Conservation (phyloP, 805 yeast genomes). For the Torulaspora franciscae region DNA sequence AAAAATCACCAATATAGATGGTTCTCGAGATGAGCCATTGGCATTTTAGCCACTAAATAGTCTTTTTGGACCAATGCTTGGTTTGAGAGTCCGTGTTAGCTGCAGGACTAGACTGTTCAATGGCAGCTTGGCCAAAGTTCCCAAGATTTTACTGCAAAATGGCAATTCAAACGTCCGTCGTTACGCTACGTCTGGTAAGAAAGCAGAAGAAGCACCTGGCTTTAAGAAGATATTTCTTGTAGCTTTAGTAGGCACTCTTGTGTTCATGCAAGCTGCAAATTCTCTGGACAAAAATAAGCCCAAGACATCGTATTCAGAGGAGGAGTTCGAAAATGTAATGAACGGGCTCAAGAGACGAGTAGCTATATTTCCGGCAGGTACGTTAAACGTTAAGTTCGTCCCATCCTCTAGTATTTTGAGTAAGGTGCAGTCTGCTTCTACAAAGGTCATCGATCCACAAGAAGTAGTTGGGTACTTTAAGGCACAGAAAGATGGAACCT, state of each 20-base stretch:
- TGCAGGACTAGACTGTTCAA: neutral
- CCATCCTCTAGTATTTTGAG: conserved; percentile 26
- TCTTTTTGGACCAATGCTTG: neutral
- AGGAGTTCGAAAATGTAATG: conserved; percentile 42
- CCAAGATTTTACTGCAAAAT: neutral
- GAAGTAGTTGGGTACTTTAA: conserved; percentile 46
- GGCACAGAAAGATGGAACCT: conserved; percentile 42
- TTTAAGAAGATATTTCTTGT: conserved; percentile 40
- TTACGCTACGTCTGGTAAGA: conserved; percentile 4
- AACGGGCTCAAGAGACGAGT: conserved; percentile 50
- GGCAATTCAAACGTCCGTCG: neutral
- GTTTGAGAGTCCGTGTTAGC: neutral
- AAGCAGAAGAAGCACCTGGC: conserved; percentile 34
- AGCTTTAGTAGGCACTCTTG: conserved; percentile 43
- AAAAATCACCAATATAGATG: neutral
- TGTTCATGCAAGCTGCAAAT: conserved; percentile 40
- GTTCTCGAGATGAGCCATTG: neutral
- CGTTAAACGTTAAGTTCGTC: conserved; percentile 41
- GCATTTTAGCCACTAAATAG: neutral
- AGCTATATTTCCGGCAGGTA: conserved; percentile 40
- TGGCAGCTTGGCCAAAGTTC: neutral
- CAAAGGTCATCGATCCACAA: conserved; percentile 48
- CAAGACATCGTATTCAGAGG: conserved; percentile 33
- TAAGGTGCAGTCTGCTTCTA: conserved; percentile 17
- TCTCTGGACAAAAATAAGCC: conserved; percentile 37